A percentile compares a stretch with the other conserved stretches of the same genome.
These are phyloP conservation scores for Pythium aristosporum DNA, from an alignment of 352 stramenopile genomes.

Conservation along the genomic window DNA sequence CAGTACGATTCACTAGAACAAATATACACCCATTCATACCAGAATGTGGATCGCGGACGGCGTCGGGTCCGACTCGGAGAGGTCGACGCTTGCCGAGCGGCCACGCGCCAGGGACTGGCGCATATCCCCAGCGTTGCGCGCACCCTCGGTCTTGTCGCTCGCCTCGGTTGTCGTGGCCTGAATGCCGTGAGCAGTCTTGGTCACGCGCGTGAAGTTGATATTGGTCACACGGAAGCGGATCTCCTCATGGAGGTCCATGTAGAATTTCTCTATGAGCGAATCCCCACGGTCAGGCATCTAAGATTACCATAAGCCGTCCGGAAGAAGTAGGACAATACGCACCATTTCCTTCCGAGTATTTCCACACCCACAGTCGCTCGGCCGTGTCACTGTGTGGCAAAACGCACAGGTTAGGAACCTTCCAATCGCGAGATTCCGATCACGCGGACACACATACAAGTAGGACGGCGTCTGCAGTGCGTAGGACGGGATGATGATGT, in stretches of 20 bases:
- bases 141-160: slow-evolving; percentile 52
- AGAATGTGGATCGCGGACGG: slow-evolving; percentile 84
- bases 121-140: slow-evolving; percentile 51
- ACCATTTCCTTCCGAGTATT: slow-evolving; percentile 83
- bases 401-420: background rate
- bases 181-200: slow-evolving; percentile 86
- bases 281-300: background rate
- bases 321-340: background rate
- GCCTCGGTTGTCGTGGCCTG: slow-evolving; percentile 84
- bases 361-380: slow-evolving; percentile 85
- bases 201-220: slow-evolving; percentile 89
- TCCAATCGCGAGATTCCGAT: too few relatives aligned
- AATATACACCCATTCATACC: slow-evolving; percentile 29
- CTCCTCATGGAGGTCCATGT: slow-evolving; percentile 88
- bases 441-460: slow-evolving; percentile 48
- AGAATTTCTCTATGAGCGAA: slow-evolving; percentile 63
- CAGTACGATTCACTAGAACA: background rate
- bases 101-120: slow-evolving; percentile 65
- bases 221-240: slow-evolving; percentile 86
- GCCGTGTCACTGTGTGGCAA: slow-evolving; percentile 50
- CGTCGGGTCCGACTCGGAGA: slow-evolving; percentile 80
- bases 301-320: background rate
- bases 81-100: slow-evolving; percentile 81
- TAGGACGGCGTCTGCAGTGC: slow-evolving; percentile 86
- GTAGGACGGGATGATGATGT: slow-evolving; percentile 89